phyloP scores from a whole-genome alignment of 805 yeast genomes.

The Kluyveromyces nonfermentans region DNA sequence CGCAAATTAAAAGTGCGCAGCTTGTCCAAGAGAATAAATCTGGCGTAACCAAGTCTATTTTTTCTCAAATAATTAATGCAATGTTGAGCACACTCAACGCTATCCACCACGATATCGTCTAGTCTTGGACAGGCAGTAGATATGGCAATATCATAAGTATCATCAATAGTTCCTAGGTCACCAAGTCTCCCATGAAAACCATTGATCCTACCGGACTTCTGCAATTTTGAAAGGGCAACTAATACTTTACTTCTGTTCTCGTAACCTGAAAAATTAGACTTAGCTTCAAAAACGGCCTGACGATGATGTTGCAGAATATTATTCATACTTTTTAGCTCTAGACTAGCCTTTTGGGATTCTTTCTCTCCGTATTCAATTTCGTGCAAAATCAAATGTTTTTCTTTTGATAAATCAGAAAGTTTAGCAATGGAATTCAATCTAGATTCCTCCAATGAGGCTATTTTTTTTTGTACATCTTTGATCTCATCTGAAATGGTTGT shows the following conservation, averaged over 20 bases:
- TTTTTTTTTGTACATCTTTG: conserved; percentile 34
- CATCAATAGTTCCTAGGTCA: conserved; percentile 84
- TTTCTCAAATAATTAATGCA: conserved; percentile 78
- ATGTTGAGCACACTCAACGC: conserved; percentile 57
- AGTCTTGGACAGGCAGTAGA: conserved; percentile 90
- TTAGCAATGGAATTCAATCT: conserved; percentile 38
- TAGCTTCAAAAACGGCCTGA: conserved; percentile 59
- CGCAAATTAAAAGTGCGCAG: conserved; percentile 52
- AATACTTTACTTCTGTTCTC: conserved; percentile 71
- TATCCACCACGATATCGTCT: conserved; percentile 89
- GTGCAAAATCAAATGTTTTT: conserved; percentile 38
- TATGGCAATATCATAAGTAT: conserved; percentile 81
- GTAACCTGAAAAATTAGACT: conserved; percentile 42
- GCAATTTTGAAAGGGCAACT: conserved; percentile 55
- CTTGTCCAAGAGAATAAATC: conserved; percentile 72
- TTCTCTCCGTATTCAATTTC: conserved; percentile 51
- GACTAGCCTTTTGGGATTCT: conserved; percentile 43
- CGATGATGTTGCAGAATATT: conserved; percentile 43
- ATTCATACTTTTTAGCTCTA: conserved; percentile 45
- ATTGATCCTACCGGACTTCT: conserved; percentile 67
- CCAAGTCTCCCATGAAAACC: conserved; percentile 92
- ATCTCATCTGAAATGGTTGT: conserved; percentile 37
- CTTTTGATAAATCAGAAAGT: conserved; percentile 32
- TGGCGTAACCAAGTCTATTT: conserved; percentile 79
- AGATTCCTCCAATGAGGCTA: conserved; percentile 41